phyloP scores from a whole-genome alignment of 805 yeast species.

The Debaryomyces maramus region DNA sequence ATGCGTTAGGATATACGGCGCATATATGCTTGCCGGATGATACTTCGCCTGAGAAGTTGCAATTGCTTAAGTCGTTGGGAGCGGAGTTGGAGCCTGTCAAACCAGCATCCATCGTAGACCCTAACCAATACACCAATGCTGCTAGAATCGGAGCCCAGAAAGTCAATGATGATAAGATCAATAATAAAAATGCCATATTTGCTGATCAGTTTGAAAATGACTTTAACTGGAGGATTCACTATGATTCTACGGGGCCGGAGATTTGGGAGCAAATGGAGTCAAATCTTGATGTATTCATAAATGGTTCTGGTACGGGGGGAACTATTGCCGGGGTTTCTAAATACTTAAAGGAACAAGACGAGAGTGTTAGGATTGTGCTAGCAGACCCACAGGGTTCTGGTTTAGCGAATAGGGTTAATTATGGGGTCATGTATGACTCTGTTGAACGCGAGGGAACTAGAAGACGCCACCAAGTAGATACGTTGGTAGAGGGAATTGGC shows the following conservation, averaged over 20 bases:
- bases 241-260: conserved; percentile 70
- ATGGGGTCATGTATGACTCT: conserved; percentile 89
- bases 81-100: conserved; percentile 82
- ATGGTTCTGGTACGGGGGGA: conserved; percentile 98
- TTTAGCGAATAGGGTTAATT: conserved; percentile 76
- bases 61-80: conserved; percentile 69
- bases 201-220: conserved; percentile 97
- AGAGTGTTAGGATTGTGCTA: conserved; percentile 52
- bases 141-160: conserved; percentile 69
- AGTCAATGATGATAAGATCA: conserved; percentile 40
- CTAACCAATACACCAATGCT: conserved; percentile 86
- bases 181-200: conserved; percentile 63
- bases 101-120: conserved; percentile 95
- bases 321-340: conserved; percentile 88
- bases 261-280: conserved; percentile 73
- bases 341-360: conserved; percentile 58
- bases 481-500: conserved; percentile 92
- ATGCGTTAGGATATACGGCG: conserved; percentile 83
- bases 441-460: conserved; percentile 92
- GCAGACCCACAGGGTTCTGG: conserved; percentile 99
- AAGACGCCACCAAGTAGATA: conserved; percentile 94
- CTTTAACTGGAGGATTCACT: conserved; percentile 85
- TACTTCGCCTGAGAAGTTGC: conserved; percentile 80
- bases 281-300: conserved; percentile 69
- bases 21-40: conserved; percentile 96